Base-by-base conservation (phyloP, 2,329 filamentous ascomycete genomes). In the Botryosphaeria agaves region DNA sequence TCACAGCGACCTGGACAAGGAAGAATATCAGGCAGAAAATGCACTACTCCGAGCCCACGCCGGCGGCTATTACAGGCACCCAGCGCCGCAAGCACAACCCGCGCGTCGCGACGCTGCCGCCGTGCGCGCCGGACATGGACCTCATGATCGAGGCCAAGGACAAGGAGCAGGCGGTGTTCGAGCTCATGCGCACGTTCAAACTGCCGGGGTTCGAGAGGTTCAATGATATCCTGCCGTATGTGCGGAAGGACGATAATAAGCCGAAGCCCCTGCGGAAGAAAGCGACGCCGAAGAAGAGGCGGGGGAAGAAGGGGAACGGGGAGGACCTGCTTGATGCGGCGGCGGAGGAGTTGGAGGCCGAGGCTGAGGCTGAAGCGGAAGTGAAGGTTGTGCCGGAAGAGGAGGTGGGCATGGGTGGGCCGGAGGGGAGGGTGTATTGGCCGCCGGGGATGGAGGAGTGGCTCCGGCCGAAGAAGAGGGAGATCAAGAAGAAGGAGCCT, bases 121-220 rank as follows among this genome's bases (percentile, higher is more conserved):
- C 87, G 0, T 94, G 87, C 43, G 64, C 74, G 3, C 59, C 70
- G 1, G 74, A 78, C 18, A 89, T 91, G 77, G 87, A 94, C 46
- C 62, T 95, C n/a, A 95, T 95, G 87, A 94, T 95, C 36, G 87
- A 95, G 56, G 87, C 87, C 28, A 95, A 95, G 51, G 87, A 94
- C 47, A 95, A 95, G 53, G 87, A 95, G 49, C 87, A 95, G 52
- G 84, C 87, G 0, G 83, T 94, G 0, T 92, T 95, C 43, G 83
- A 92, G 39, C 64, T 95, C 12, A 94, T 94, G 84, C 69, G 78
- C 14, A 84, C 65, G 0, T 92, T 84, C 51, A 84, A 76, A 43
- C 62, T 95, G 0, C 81, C 84, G 0, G 84, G 84, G 0, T 80
- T 74, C 55, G 64, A 89, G 14, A 66, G 55, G 0, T 72, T 91